A percentile compares a stretch with the other conserved stretches of the same genome.
phyloP scores from a whole-genome alignment of 495 filamentous ascomycete species.

The Aspergillus haitiensis region DNA sequence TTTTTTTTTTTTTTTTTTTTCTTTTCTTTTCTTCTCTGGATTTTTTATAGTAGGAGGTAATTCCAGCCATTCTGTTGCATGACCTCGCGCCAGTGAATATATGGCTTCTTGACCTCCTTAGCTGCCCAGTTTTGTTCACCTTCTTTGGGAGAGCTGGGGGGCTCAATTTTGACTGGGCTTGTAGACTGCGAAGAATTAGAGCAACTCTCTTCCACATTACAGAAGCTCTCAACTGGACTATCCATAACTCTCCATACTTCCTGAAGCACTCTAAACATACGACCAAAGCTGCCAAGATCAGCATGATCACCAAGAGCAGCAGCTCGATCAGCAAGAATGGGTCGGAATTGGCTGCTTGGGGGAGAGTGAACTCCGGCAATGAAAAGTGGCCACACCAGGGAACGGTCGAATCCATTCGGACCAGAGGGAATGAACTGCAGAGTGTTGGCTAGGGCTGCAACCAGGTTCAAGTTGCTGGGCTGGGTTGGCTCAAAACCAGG shows the following conservation, averaged over 20 bases:
- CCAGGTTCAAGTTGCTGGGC: slow-evolving; percentile 66
- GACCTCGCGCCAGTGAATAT: slow-evolving; percentile 90
- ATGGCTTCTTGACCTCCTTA: slow-evolving; percentile 23
- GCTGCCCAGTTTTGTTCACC: slow-evolving; percentile 12
- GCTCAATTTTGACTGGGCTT: slow-evolving; percentile 28
- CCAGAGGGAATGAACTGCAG: slow-evolving; percentile 81
- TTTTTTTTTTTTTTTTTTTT: slow-evolving; percentile 18
- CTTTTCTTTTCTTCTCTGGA: background rate
- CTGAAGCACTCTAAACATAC: slow-evolving; percentile 72
- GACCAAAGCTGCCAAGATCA: slow-evolving; percentile 81
- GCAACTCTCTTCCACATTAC: slow-evolving; percentile 30
- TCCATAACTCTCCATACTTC: slow-evolving; percentile 82
- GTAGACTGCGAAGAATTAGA: slow-evolving; percentile 11
- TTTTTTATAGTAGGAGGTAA: slow-evolving; percentile 77
- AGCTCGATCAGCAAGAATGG: slow-evolving; percentile 69
- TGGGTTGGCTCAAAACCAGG: slow-evolving; percentile 78
- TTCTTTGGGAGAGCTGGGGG: slow-evolving; percentile 23
- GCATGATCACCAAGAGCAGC: slow-evolving; percentile 70
- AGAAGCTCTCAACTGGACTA: slow-evolving; percentile 31
- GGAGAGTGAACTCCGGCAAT: slow-evolving; percentile 76
- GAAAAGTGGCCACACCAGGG: slow-evolving; percentile 89
- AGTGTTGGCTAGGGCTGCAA: slow-evolving; percentile 67
- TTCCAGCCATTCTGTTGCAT: slow-evolving; percentile 93
- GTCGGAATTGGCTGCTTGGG: slow-evolving; percentile 68
- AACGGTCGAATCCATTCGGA: slow-evolving; percentile 80